Evolutionary conservation across 2,329 filamentous ascomycete genomes (phyloP), one percentile per base, ranked within the genome.

Genomic region (Phialemonium atrogriseum): DNA sequence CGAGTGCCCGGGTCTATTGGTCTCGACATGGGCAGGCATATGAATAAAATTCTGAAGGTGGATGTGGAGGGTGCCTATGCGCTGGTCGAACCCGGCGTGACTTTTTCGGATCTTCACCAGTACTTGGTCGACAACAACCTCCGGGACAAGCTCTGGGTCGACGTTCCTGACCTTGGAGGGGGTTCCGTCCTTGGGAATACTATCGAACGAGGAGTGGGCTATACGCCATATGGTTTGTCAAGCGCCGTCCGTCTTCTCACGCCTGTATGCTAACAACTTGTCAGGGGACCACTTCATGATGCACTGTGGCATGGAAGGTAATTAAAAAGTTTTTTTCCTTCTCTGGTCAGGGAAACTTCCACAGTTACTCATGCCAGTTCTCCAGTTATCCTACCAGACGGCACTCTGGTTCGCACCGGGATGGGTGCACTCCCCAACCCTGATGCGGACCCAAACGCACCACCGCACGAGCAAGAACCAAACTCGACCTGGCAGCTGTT

Each of bases 81-180:
- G 24, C 49, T 75, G 1, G 58, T 76, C 5, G 70, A 75, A 44
- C 71, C 71, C 0, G 70, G 71, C 1, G 70, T 75, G 0, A 66
- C 68, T 0, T 74, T 64, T 42, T 61, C 64, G 33, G 59, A 59
- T 17, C 51, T 75, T 7, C 59, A 73, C 37, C 57, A 71, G n/a
- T 57, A 66, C 31, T 47, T 71, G n/a, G 49, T 58, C 37, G 45
- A 55, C 43, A 47, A 57, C 32, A 54, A 56, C 14, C 43, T 67
- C 5, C 46, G 50, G 10, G 38, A 58, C 14, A 47, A 53, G 32
- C 38, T 69, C 44, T 60, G 60, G 62, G 48, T 62, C 32, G 55
- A 70, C 41, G 48, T 61, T 0, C 56, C 58, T 1, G 58, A 60
- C 36, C 44, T 65, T 0, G 59, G 61, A 5, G 55, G 59, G 10